Evolutionary conservation across 1,139 yeast species (phyloP).

Genomic region (Pichia sp.): DNA sequence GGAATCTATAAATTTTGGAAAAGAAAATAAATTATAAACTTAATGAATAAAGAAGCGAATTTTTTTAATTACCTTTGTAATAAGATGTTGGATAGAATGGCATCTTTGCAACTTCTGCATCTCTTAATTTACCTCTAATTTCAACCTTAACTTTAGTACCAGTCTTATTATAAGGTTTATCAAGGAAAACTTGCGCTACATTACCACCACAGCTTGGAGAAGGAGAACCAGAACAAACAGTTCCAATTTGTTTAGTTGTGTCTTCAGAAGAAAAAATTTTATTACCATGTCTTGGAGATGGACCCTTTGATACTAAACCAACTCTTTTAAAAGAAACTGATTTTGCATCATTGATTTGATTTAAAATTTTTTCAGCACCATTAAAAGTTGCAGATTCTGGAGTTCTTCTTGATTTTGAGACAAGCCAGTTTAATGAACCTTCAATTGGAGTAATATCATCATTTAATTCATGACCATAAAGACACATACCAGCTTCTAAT

Average conservation of each 20-base stretch:
- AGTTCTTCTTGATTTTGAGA: conserved; percentile 72
- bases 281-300: conserved; percentile 87
- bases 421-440: conserved; percentile 83
- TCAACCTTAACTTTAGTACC: conserved; percentile 73
- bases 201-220: conserved; percentile 85
- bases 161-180: conserved; percentile 64
- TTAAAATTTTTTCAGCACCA: conserved; percentile 65
- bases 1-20: too few relatives aligned
- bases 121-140: conserved; percentile 77
- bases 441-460: conserved; percentile 84
- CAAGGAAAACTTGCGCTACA: conserved; percentile 86
- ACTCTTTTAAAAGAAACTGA: conserved; percentile 60
- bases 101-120: conserved; percentile 67
- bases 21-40: too few relatives aligned
- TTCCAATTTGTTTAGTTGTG: conserved; percentile 54
- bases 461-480: conserved; percentile 85
- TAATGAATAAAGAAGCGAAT: too few relatives aligned
- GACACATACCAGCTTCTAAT: conserved; percentile 97
- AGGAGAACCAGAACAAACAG: conserved; percentile 83
- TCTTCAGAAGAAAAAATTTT: conserved; percentile 50
- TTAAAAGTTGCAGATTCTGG: conserved; percentile 49
- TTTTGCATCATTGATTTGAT: conserved; percentile 61
- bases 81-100: conserved; percentile 79
- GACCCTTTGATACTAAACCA: conserved; percentile 73
- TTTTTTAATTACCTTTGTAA: conserved; percentile 39